Conservation (phyloP, 2,329 filamentous ascomycete genomes). For the Cadophora luteo-olivacea region DNA sequence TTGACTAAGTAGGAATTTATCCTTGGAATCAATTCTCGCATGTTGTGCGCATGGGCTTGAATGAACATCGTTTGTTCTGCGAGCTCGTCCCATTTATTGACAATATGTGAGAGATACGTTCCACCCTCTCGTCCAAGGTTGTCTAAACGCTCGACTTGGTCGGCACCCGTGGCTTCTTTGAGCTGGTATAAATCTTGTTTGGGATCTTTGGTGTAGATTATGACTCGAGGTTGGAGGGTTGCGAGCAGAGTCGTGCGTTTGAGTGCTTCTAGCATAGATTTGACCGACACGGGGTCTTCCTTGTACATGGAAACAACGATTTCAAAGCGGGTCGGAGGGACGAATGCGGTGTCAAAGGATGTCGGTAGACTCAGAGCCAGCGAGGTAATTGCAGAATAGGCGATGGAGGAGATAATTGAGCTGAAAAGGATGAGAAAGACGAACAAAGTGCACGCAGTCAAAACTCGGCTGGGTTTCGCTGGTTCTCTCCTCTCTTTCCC, state of each 20-base stretch:
- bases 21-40: constrained; percentile 47
- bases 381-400: constrained; percentile 20
- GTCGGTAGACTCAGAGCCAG: constrained; percentile 20
- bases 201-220: constrained; percentile 41
- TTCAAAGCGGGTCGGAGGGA: constrained; percentile 35
- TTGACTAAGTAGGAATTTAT: constrained; percentile 50
- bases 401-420: constrained; percentile 14
- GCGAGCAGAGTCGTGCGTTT: constrained; percentile 34
- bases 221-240: constrained; percentile 31
- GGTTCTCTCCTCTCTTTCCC: background rate
- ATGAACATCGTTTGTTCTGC: constrained; percentile 56
- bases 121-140: constrained; percentile 55
- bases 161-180: constrained; percentile 34
- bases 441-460: constrained; percentile 21
- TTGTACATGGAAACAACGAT: constrained; percentile 41
- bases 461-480: constrained; percentile 24
- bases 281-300: constrained; percentile 35
- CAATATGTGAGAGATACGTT: constrained; percentile 55
- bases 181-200: constrained; percentile 28
- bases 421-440: constrained; percentile 17
- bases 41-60: constrained; percentile 53
- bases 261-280: constrained; percentile 33
- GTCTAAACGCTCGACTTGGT: constrained; percentile 38
- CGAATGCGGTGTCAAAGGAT: constrained; percentile 32
- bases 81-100: constrained; percentile 51